Evolutionary conservation across 2,329 filamentous ascomycete genomes (phyloP), one percentile per base, ranked within the genome.

Genomic region (Cercospora janseana): DNA sequence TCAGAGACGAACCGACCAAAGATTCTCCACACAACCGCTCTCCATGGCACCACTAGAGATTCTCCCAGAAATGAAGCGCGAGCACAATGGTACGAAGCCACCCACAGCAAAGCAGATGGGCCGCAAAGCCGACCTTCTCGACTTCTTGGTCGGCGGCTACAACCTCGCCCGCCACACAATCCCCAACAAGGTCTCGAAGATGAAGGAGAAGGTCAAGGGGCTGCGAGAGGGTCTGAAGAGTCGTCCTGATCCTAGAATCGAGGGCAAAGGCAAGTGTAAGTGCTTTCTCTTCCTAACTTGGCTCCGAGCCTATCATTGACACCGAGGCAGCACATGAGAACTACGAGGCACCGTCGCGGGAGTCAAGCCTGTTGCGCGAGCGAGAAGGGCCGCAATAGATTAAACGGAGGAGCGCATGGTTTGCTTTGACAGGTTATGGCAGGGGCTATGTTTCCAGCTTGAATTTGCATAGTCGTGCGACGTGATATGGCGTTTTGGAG

Each of bases 201-300:
- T n/a, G 10, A 38, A 38, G 34, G 18, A 38, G 34, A 38, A 38
- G 4, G 15, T 38, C 34, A 38, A 23, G 34, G 34, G 24, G 34
- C 3, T 38, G 34, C 21, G 13, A 2, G 18, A 38, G 18, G 34
- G 34, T n/a, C 34, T 21, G 15, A 38, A 38, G 10, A 38, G 34
- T 38, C 34, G 34, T 21, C 34, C 34, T 8, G 34, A 38, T 38
- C 34, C 34, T 18, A 23, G 34, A 38, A 3, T 38, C 12, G 16
- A 18, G 15, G 34, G 34, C 10, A 2, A 21, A 21, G 34, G 34
- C 34, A 38, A 6, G 34, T 21, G 34, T 38, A 23, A 8, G 34
- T 38, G 18, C 21, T 38, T 6, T 21, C 2, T 21, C 24, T 38
- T 6, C 10, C n/a, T n/a, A 12, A 6, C 6, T 38, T 15, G 5